phyloP scores from a whole-genome alignment of 805 yeast species.

The Sugiyamaella smithiae region DNA sequence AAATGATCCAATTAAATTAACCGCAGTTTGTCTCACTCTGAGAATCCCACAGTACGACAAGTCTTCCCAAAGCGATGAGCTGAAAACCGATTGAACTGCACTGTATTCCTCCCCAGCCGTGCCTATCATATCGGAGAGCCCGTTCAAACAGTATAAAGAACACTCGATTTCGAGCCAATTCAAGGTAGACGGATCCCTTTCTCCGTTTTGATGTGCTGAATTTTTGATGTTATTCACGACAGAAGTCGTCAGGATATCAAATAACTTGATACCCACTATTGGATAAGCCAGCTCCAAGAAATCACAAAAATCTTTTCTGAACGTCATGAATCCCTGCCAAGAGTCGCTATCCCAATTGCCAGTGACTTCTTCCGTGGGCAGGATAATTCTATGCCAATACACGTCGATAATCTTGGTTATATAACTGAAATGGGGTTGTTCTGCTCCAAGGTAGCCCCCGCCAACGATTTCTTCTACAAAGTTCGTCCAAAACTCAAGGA shows the following conservation, averaged over 20 bases:
- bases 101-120: slow-evolving; percentile 34
- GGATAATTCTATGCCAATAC: slow-evolving; percentile 67
- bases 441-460: slow-evolving; percentile 31
- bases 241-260: slow-evolving; percentile 39
- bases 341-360: slow-evolving; percentile 34
- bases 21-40: slow-evolving; percentile 47
- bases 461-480: slow-evolving; percentile 33
- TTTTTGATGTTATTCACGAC: slow-evolving; percentile 14
- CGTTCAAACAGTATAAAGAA: slow-evolving; percentile 55
- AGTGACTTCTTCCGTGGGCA: slow-evolving; percentile 23
- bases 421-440: neutral
- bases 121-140: slow-evolving; percentile 53
- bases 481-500: slow-evolving; percentile 36
- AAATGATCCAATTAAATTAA: slow-evolving; percentile 56
- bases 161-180: slow-evolving; percentile 53
- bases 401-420: slow-evolving; percentile 52
- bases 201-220: neutral
- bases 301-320: slow-evolving; percentile 73
- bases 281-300: slow-evolving; percentile 70
- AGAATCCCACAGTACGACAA: slow-evolving; percentile 26
- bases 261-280: slow-evolving; percentile 54
- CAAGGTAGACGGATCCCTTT: slow-evolving; percentile 8
- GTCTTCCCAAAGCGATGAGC: slow-evolving; percentile 30
- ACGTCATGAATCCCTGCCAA: slow-evolving; percentile 59
- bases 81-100: slow-evolving; percentile 27